Evolutionary conservation across 495 filamentous ascomycete genomes (phyloP).

Genomic region (Monascus purpureus): DNA sequence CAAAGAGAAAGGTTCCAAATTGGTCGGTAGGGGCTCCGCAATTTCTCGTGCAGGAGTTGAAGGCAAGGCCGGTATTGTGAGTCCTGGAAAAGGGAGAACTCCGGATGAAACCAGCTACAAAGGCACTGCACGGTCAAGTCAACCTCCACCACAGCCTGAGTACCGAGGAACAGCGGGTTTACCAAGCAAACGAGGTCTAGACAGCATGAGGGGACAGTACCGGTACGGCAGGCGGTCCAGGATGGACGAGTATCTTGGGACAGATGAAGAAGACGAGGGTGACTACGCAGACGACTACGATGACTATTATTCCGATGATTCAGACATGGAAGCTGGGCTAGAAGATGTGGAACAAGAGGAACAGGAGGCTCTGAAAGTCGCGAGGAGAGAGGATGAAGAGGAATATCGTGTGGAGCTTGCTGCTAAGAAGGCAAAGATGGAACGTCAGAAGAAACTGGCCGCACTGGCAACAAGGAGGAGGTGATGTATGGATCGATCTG

Average conservation of each 20-base stretch:
- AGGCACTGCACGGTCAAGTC: constrained; percentile 36
- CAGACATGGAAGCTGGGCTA: constrained; percentile 53
- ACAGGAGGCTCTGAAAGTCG: constrained; percentile 28
- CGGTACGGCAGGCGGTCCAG: constrained; percentile 15
- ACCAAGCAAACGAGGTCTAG: constrained; percentile 12
- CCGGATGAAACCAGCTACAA: constrained; percentile 29
- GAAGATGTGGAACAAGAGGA: constrained; percentile 49
- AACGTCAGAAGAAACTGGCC: constrained; percentile 36
- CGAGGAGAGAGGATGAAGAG: constrained; percentile 45
- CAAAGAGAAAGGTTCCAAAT: constrained; percentile 18
- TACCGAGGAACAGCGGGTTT: constrained; percentile 45
- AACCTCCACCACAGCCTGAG: constrained; percentile 16
- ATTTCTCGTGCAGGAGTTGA: constrained; percentile 8
- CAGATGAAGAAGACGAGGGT: constrained; percentile 34
- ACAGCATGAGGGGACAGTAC: constrained; percentile 21
- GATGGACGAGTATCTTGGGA: constrained; percentile 33
- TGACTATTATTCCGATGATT: constrained; percentile 41
- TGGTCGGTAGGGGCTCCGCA: constrained; percentile 14
- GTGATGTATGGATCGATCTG: constrained; percentile 6
- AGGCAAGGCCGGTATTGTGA: constrained; percentile 9
- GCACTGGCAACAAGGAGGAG: constrained; percentile 29
- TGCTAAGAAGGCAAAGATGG: constrained; percentile 42
- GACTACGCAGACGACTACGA: constrained; percentile 34
- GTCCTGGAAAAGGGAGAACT: constrained; percentile 12
- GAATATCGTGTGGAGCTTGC: constrained; percentile 38